Base-by-base conservation (phyloP, 306 rosid species). In the Medicago arabica region DNA sequence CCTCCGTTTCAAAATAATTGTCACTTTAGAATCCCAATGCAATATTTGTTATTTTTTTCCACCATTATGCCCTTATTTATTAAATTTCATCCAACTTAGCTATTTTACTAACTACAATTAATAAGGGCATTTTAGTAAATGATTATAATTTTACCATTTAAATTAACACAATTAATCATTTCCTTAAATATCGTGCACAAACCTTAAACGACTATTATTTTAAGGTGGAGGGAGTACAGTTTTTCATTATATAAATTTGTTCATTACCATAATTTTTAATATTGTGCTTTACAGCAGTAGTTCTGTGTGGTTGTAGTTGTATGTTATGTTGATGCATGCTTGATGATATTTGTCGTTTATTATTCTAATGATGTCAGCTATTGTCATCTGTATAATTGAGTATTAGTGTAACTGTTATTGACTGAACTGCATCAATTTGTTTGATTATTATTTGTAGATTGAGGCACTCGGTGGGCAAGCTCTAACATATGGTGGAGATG, bases 401-500 rank as follows among this genome's bases (percentile, higher is more conserved):
- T 41, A 1, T 39, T 50, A 25, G 31, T 70, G 34, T 47, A 28
- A 28, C 47, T 13, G 28, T 40, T 68, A 50, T 49, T 72, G 60
- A 69, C 54, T 62, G 55, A 58, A 50, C 55, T 74, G 40, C 65
- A 57, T 64, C 39, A 18, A 31, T 76, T 78, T 71, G 44, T 79
- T 75, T 60, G 58, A 71, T 21, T 71, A 50, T 80, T 69, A 51
- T 77, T 84, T 49, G 72, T 82, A 92, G 97, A 90, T 92, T 83
- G 93, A 94, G 85, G 90, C 83, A 11, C 75, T 16, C 28, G 98
- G 98, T 66, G 97, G 98, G 57, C 93, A 91, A 76, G 97, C 96
- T 80, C 75, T 88, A 72, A 87, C 90, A 76, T 94, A 85, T 67
- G 93, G 97, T 21, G 98, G 97, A 80, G 96, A 95, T 77, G 96